Evolutionary conservation across 805 yeast genomes (phyloP), one percentile per base, ranked within the genome.

Genomic region (Candida boidinii): DNA sequence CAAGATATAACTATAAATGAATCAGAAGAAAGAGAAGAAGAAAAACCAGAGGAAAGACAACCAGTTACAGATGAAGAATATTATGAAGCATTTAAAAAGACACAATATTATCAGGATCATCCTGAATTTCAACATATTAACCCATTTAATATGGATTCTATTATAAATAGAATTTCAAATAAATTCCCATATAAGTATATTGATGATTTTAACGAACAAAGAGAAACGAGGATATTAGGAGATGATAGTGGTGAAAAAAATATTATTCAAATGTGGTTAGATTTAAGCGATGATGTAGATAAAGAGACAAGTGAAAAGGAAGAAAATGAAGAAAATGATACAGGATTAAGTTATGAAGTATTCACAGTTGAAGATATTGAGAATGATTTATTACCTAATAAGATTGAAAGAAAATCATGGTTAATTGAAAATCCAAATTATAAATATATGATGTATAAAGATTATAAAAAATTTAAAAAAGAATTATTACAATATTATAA

Each of bases 381-480:
- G 36, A 56, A 66, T 14, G 60, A 72, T 29, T 58, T 60, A 23
- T 17, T 77, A 70, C 53, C 47, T 2, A 37, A 41, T 26, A 59
- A 58, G 25, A 60, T 62, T 19, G 68, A 60, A 26, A 70, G 74
- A 36, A 56, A 66, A 15, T 60, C 72, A 29, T 54, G 60, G 61
- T 54, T 51, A 31, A 54, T 53, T 31, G 57, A 53, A 41, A 55
- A 55, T 32, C 57, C 57, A 27, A 49, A 50, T 15, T 52, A 54
- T 34, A 51, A 44, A 20, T 49, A 55, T 34, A 54, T 50, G 32
- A 37, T 55, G 24, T 39, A 43, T 23, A 52, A 58, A 1, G 60
- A 55, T 39, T 56, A 46, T 31, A 56, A 55, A 41, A 53, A 54
- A 31, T 41, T 51, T 28, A 54, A 49, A 5, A 35, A 43, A 20